Evolutionary conservation across 139 green algal genomes (phyloP).

Genomic region (Trebouxia sp.): DNA sequence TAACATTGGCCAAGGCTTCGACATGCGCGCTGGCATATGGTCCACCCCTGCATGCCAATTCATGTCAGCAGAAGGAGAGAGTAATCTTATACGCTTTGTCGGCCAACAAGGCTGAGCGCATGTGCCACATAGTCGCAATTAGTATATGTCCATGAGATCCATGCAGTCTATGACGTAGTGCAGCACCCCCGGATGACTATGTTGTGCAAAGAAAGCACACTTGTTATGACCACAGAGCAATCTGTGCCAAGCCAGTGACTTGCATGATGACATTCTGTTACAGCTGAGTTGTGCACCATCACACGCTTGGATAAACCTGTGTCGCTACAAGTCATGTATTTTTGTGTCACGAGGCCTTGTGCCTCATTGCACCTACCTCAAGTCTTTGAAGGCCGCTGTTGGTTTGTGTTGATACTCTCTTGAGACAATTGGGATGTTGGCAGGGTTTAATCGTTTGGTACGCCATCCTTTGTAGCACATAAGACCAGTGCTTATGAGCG

Average conservation of each 20-base stretch:
- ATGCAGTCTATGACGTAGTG: neutral
- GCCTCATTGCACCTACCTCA: slow-evolving; percentile 4
- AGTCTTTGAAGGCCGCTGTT: slow-evolving; percentile 29
- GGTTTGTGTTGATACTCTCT: slow-evolving; percentile 63
- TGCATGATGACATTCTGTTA: neutral
- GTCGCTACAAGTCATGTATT: neutral
- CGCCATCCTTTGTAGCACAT: slow-evolving; percentile 36
- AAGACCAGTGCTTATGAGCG: slow-evolving; percentile 62
- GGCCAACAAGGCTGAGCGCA: neutral
- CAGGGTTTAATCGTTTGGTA: slow-evolving; percentile 65
- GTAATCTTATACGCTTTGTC: no score
- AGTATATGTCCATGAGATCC: neutral
- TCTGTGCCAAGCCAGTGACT: neutral
- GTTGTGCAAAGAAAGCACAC: neutral
- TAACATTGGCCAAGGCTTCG: slow-evolving; percentile 71
- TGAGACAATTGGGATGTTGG: slow-evolving; percentile 46
- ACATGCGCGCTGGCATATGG: slow-evolving; percentile 59
- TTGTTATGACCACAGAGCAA: neutral
- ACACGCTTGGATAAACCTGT: neutral
- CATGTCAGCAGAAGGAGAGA: no score
- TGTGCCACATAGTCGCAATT: neutral
- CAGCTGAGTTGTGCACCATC: neutral
- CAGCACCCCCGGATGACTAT: neutral
- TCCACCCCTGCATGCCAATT: slow-evolving; percentile 52
- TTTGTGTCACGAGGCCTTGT: neutral